Percentiles rank a stretch among this genome's conserved stretches.
These are phyloP conservation scores for Fraxinus greggii DNA, from an alignment of 305 asterid genomes.

Conservation along the genomic window DNA sequence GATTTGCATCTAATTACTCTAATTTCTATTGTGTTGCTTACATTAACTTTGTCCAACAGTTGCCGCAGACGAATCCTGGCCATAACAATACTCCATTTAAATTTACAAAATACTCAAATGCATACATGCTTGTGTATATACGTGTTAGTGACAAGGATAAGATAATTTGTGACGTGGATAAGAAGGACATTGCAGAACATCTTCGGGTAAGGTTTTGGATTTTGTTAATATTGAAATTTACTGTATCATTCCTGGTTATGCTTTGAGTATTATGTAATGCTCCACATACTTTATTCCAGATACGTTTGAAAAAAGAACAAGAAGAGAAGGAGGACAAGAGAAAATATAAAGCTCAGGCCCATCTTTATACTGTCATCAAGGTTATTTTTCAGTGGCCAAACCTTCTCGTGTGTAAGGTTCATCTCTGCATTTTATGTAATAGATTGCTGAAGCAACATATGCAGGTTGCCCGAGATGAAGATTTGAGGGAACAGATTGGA, in stretches of 20 bases:
- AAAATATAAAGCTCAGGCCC: constrained; percentile 89
- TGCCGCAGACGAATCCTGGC: constrained; percentile 57
- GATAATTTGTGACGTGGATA: constrained; percentile 57
- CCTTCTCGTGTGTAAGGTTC: constrained; percentile 3
- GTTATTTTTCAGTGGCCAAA: constrained; percentile 33
- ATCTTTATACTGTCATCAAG: constrained; percentile 92
- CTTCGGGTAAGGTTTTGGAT: constrained; percentile 40
- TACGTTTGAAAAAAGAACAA: constrained; percentile 54
- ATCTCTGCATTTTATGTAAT: constrained; percentile 23
- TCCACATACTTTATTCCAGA: constrained; percentile 21
- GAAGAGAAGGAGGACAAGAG: constrained; percentile 90
- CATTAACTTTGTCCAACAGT: constrained; percentile 27
- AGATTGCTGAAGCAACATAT: constrained; percentile 25
- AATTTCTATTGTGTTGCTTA: constrained; percentile 9
- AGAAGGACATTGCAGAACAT: constrained; percentile 56
- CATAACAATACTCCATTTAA: constrained; percentile 51
- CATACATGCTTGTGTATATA: constrained; percentile 63
- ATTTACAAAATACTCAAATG: constrained; percentile 60
- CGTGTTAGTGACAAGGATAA: constrained; percentile 62
- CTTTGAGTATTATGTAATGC: neutral
- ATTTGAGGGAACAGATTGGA: constrained; percentile 84
- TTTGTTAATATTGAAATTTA: neutral
- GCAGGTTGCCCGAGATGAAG: constrained; percentile 97
- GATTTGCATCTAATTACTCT: neutral
- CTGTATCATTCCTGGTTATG: neutral